Conservation (phyloP, 768 basidiomycete genomes). For the Agaricus bisporus region DNA sequence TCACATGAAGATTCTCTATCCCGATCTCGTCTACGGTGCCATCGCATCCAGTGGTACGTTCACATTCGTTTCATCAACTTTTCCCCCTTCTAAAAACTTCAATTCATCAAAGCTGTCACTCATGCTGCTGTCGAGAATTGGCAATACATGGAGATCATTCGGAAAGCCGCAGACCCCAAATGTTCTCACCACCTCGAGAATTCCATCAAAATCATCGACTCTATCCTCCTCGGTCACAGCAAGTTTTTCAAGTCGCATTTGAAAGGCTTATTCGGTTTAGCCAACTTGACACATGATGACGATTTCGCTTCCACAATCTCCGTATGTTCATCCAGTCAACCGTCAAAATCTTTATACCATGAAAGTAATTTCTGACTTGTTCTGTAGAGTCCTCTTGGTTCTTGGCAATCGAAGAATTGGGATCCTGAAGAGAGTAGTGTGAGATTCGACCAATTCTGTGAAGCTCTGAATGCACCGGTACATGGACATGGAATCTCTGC, state of each 20-base stretch:
- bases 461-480: conserved; percentile 41
- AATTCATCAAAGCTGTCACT: conserved; percentile 55
- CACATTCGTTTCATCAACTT: background rate
- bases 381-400: conserved; percentile 41
- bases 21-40: conserved; percentile 82
- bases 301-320: conserved; percentile 72
- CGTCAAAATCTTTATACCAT: background rate
- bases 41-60: conserved; percentile 78
- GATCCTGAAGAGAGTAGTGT: conserved; percentile 63
- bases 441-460: conserved; percentile 66
- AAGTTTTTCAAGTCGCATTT: conserved; percentile 42
- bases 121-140: conserved; percentile 79
- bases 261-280: conserved; percentile 75
- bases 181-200: conserved; percentile 57
- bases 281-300: conserved; percentile 59
- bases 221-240: conserved; percentile 36
- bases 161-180: conserved; percentile 55
- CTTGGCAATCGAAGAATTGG: conserved; percentile 88
- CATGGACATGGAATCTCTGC: conserved; percentile 17
- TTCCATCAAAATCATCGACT: conserved; percentile 55
- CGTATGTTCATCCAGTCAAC: conserved; percentile 32
- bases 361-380: background rate
- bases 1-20: conserved; percentile 84
- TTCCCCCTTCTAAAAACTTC: background rate
- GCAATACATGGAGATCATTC: conserved; percentile 85